Base-by-base conservation (phyloP, 75 land plant genomes). In the Selaginella moellendorffii region DNA sequence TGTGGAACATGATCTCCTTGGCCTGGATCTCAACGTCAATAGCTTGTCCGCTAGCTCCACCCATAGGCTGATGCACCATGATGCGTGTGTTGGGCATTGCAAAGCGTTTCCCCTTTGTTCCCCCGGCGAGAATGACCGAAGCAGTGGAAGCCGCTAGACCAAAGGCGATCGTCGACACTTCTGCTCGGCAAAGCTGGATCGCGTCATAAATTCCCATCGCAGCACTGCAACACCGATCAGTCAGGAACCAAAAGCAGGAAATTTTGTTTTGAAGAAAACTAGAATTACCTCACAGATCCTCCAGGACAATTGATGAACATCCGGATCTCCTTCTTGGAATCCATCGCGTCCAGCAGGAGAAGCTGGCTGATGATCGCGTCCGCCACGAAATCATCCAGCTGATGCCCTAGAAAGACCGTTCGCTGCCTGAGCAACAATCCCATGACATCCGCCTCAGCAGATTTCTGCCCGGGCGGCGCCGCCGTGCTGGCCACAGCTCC, bases 21-120 rank as follows among this genome's bases (percentile, higher is more conserved):
- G 97, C 95, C 66, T 88, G 97, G 60, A 87, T 82, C 74, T 91
- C 97, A 21, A 91, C 89, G 65, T 88, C 85, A 27, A 81, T 73
- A 24, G 78, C 95, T 69, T 82, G 81, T 21, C 97, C 97, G 76
- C 97, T 85, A 14, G 86, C 86, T 26, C 97, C 88, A 54, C 89
- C 97, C 30, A 85, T 63, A 2, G 97, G 97, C 65, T 91, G 97
- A 71, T 88, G 97, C 31, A 91, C 67, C 97, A 91, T 91, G 22
- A 91, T 88, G 2, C 97, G 74, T 12, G 97, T 62, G 52, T 88
- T 91, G 52, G 97, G 97, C 97, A 91, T 91, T 53, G 97, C 93
- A 56, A 85, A 64, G 0, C 97, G 83, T 60, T 82, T 91, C 46
- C 97, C 97, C 54, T 81, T 87, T 2, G 88, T 78, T 1, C 97